Evolutionary conservation across 1,284 basidiomycete genomes (phyloP).

Genomic region (Malassezia globosa): DNA sequence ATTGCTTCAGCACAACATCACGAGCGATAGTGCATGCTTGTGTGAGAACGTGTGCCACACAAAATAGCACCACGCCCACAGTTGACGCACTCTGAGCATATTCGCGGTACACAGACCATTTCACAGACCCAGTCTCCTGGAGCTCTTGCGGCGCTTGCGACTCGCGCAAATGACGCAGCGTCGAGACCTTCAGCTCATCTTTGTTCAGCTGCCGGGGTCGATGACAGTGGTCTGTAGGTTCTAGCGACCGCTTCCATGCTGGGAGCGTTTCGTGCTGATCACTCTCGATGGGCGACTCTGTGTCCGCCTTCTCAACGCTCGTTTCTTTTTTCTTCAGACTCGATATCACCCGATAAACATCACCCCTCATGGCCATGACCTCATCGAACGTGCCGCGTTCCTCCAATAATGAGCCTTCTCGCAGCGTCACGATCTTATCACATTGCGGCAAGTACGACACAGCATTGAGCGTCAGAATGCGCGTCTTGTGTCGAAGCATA

Average conservation of each 20-base stretch:
- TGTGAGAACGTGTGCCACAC: conserved; percentile 29
- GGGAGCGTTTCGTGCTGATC: conserved; percentile 18
- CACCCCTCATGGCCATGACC: conserved; percentile 56
- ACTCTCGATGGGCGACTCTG: neutral
- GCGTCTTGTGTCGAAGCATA: conserved; percentile 66
- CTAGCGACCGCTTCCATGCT: conserved; percentile 17
- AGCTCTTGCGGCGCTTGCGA: conserved; percentile 35
- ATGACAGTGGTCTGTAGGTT: conserved; percentile 24
- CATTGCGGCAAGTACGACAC: conserved; percentile 72
- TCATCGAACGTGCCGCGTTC: conserved; percentile 63
- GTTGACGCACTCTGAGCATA: conserved; percentile 36
- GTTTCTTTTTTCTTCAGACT: conserved; percentile 44
- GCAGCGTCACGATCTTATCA: conserved; percentile 67
- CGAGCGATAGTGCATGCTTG: conserved; percentile 35
- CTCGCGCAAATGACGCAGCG: conserved; percentile 40
- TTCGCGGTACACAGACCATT: conserved; percentile 35
- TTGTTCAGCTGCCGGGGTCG: conserved; percentile 32
- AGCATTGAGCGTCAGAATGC: conserved; percentile 79
- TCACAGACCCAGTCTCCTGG: conserved; percentile 36
- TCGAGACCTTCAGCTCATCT: conserved; percentile 34
- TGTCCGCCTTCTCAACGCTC: conserved; percentile 7
- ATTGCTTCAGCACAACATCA: conserved; percentile 44
- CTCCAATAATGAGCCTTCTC: conserved; percentile 48
- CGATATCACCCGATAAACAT: conserved; percentile 66
- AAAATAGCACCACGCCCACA: conserved; percentile 31